Evolutionary conservation across 805 yeast species (phyloP).

Genomic region (Saturnispora kantuleensis): DNA sequence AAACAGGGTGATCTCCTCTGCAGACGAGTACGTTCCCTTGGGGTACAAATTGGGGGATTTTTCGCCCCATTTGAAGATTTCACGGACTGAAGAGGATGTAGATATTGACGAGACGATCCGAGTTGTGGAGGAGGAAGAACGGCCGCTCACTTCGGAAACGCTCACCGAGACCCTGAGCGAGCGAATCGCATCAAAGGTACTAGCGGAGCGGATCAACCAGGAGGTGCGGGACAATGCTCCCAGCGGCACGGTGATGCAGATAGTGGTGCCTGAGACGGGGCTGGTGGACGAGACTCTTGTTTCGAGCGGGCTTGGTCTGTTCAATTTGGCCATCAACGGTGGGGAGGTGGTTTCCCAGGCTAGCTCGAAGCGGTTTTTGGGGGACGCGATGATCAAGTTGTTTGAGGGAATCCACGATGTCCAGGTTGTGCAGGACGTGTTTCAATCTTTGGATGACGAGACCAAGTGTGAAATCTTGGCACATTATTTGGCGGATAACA

Average conservation of each 20-base stretch:
- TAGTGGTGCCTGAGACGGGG: constrained; percentile 4
- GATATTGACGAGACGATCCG: constrained; percentile 5
- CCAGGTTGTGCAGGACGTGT: constrained; percentile 2
- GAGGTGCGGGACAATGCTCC: background rate
- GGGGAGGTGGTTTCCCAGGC: constrained; percentile 6
- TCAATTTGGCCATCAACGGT: constrained; percentile 14
- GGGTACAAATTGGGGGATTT: constrained; percentile 14
- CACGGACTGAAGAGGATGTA: background rate
- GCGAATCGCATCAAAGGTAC: background rate
- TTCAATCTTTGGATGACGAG: constrained; percentile 11
- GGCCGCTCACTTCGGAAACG: constrained; percentile 6
- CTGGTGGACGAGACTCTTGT: constrained; percentile 5
- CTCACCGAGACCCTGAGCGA: constrained; percentile 3
- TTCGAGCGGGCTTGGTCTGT: constrained; percentile 13
- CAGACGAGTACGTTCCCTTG: constrained; percentile 11
- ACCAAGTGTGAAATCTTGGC: constrained; percentile 15
- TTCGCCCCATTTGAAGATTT: constrained; percentile 4
- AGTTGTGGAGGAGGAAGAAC: constrained; percentile 1
- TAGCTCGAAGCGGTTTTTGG: constrained; percentile 10
- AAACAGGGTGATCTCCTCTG: constrained; percentile 7
- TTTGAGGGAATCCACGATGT: constrained; percentile 13
- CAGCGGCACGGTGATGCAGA: constrained; percentile 6
- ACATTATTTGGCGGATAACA: constrained; percentile 15
- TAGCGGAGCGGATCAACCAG: constrained; percentile 6
- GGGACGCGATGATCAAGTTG: constrained; percentile 12